Conservation (phyloP, 257 asterid genomes). For the Vinca minor region DNA sequence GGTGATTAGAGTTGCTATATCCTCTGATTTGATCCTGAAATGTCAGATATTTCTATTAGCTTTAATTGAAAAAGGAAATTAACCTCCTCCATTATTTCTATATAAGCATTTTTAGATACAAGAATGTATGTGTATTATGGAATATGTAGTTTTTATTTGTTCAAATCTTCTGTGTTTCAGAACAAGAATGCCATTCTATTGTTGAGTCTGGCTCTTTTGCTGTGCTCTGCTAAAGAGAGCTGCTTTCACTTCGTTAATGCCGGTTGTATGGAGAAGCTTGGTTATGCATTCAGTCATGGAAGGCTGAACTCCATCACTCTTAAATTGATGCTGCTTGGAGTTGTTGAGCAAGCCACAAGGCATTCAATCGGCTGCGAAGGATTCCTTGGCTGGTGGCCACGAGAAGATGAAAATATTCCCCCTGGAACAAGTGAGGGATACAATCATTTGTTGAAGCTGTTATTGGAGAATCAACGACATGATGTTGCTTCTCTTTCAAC, state of each 20-base stretch:
- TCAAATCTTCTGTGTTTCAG: slow-evolving; percentile 36
- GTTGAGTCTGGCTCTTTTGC: slow-evolving; percentile 53
- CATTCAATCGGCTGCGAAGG: slow-evolving; percentile 93
- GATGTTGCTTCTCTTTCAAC: slow-evolving; percentile 81
- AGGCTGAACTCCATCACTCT: slow-evolving; percentile 44
- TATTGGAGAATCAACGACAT: slow-evolving; percentile 77
- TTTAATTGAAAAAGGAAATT: not conserved
- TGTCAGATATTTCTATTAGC: not conserved
- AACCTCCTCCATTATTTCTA: slow-evolving; percentile 3
- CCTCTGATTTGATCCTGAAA: slow-evolving; percentile 13
- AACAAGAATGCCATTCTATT: slow-evolving; percentile 56
- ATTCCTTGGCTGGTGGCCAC: slow-evolving; percentile 79
- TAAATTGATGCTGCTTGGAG: slow-evolving; percentile 46
- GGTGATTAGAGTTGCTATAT: slow-evolving; percentile 36
- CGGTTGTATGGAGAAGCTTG: slow-evolving; percentile 95
- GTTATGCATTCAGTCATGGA: slow-evolving; percentile 39
- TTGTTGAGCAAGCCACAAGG: slow-evolving; percentile 76
- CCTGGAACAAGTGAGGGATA: slow-evolving; percentile 75
- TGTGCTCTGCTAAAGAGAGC: slow-evolving; percentile 82
- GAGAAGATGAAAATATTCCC: slow-evolving; percentile 72
- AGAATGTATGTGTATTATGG: not conserved
- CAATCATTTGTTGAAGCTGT: slow-evolving; percentile 71
- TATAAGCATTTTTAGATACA: not conserved
- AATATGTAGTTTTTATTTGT: slow-evolving; percentile 14
- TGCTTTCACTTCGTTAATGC: slow-evolving; percentile 62